Base-by-base conservation (phyloP, 176 grass and related monocot genomes). In the Elymus sibiricus region DNA sequence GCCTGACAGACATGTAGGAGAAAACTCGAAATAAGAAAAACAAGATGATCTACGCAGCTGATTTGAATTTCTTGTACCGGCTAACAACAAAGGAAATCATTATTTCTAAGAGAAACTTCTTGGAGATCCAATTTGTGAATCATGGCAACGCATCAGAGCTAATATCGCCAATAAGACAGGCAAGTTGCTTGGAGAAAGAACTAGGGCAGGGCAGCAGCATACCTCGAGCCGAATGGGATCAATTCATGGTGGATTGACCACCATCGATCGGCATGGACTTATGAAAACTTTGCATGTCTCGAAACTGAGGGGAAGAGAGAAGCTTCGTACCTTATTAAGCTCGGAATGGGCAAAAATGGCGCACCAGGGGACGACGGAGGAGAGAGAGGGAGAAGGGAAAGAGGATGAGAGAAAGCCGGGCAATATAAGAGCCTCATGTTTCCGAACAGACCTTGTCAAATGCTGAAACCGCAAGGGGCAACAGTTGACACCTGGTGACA, bases 331-430 rank as follows among this genome's bases (percentile, higher is more conserved):
- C 85, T 76, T 88, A 75, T 44, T 11, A 70, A 81, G 76, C 76
- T 83, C 35, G 68, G 61, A 77, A 42, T 61, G 76, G 24, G 68
- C 81, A 76, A 70, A 67, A 76, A 91, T 87, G 89, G 85, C 12
- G 66, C 40, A 8, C 19, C 13, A 13, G 51, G 26, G 14, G 7
- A 59, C 42, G 31, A n/a, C 17, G 31, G 22, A 24, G 31, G 56
- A 64, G 76, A 26, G 38, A 11, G 62, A 62, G 7, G 17, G 22
- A 0, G 44, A 6, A 31, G 19, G 89, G 35, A 42, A 28, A 22
- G 70, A 11, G 44, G 79, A 79, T 56, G 86, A 92, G 90, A 92
- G 81, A 89, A 92, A 62, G 19, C 44, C 86, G 90, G 90, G 72
- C 74, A 83, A 86, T 49, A 79, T 79, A 82, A 72, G 90, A 81